phyloP scores from a whole-genome alignment of 148 eudicot genomes.

The Pharnaceum exiguum region DNA sequence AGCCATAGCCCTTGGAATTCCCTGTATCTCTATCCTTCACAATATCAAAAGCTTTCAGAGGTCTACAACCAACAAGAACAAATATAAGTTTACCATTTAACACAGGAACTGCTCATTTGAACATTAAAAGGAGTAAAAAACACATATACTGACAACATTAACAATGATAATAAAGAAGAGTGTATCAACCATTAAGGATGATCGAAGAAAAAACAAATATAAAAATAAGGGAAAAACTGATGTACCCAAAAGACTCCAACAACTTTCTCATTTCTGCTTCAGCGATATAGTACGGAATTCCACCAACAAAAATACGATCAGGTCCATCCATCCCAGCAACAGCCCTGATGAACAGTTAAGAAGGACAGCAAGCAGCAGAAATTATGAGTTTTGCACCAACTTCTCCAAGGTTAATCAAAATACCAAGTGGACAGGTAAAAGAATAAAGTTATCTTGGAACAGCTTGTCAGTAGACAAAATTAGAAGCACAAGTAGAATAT shows the following conservation, averaged over 20 bases:
- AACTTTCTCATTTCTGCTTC: slow-evolving; percentile 82
- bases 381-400: no score
- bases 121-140: not conserved
- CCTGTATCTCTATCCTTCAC: slow-evolving; percentile 96
- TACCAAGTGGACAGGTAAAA: no score
- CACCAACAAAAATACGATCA: slow-evolving; percentile 90
- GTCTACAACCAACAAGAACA: slow-evolving; percentile 28
- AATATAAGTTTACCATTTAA: no score
- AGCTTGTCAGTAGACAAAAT: no score
- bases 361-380: slow-evolving; percentile 12
- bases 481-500: no score
- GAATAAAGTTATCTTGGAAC: no score
- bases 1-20: slow-evolving; percentile 91
- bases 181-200: not conserved
- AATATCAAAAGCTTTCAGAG: slow-evolving; percentile 81
- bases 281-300: slow-evolving; percentile 80
- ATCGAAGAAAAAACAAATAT: not conserved
- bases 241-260: slow-evolving; percentile 85
- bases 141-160: not conserved
- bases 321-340: slow-evolving; percentile 75
- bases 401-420: not conserved
- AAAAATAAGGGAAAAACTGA: not conserved
- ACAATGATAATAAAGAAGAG: not conserved
- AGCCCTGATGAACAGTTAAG: slow-evolving; percentile 32
- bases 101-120: no score